Base-by-base conservation (phyloP, 139 green algal species). In the Ostreobium quekettii region DNA sequence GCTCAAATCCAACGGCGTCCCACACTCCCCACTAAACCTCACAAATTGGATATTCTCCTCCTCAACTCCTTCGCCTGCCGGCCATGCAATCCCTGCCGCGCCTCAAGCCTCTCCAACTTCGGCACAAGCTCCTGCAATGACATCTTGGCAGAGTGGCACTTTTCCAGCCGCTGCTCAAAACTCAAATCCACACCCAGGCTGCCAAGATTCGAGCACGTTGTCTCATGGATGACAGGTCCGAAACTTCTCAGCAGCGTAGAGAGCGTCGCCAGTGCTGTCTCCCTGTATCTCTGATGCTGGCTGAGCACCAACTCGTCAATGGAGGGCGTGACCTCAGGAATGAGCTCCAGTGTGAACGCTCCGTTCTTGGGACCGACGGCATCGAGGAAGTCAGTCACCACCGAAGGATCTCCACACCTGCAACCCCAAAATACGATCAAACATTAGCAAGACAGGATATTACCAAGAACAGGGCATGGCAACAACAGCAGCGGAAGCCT, bases 171-270 rank as follows among this genome's bases (percentile, higher is more conserved):
- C 75, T 82, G 69, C 65, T 87, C 84, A 59, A 83, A 85, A 64
- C 59, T 81, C 37, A 88, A 48, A 72, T 90, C 82, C 4, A 86
- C 77, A 24, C 81, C 81, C 4, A 83, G 57, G 22, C 61, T 59
- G 11, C 46, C 65, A 1, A 38, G 49, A n/a, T 64, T 37, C 28
- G 56, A 59, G 48, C 72, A 81, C 2, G 71, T 63, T 4, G 62
- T 74, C 7, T 83, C 76, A 26, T 56, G 48, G 26, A 89, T 84
- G 22, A 83, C 26, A 42, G 74, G 70, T 0, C 80, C 77, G 46
- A 85, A 85, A 1, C 53, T 60, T 2, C 65, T 66, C 15, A 86
- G 48, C 36, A 78, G 46, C 5, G 74, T n/a, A 1, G 36, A 11
- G 2, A 80, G 32, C 11, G 64, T 53, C 32, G 71, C 76, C 26